Evolutionary conservation across 1,139 yeast species (phyloP), one percentile per base, ranked within the genome.

Genomic region (Lizanozyma gosingica): DNA sequence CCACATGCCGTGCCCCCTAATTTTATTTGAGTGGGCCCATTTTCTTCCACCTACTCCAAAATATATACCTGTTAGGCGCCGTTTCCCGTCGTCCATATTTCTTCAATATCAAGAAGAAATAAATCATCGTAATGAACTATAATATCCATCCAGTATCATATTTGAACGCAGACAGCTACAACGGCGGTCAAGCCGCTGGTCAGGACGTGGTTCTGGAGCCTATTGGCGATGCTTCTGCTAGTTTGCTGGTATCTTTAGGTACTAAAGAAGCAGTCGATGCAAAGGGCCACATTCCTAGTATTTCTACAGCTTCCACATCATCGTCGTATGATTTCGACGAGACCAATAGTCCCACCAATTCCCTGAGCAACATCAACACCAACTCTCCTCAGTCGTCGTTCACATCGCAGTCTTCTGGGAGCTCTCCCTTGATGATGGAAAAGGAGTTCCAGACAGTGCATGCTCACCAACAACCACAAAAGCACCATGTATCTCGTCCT

Each of bases 141-240:
- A 69, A 67, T 48, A 56, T 69, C 43, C 75, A 69, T 45, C 75
- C 75, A 14, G 65, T 68, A 27, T 57, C 72, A 15, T 69, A 69
- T 45, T 61, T 69, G 41, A 69, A 69, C 52, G 73, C 73, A 4
- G 29, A 22, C 29, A 22, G 29, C 11, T 22, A 22, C 11, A 22
- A 22, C 29, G 6, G 9, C 29, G 11, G 9, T 6, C 9, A 6
- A 6, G 9, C 6, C 6, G 6, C 29, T 6, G 29, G 29, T 22
- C 11, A 6, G 9, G 29, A 22, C 6, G 6, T 11, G 11, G 29
- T 6, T 22, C 11, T 11, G 9, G 29, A 22, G 11, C 29, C 29
- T 22, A 6, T 6, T 22, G 29, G 6, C 6, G 29, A 22, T 11
- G 29, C 29, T 22, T 22, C 29, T 22, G 29, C 11, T 11, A 22